Evolutionary conservation across 352 stramenopile genomes (phyloP).

Genomic region (Pythium phragmitis): DNA sequence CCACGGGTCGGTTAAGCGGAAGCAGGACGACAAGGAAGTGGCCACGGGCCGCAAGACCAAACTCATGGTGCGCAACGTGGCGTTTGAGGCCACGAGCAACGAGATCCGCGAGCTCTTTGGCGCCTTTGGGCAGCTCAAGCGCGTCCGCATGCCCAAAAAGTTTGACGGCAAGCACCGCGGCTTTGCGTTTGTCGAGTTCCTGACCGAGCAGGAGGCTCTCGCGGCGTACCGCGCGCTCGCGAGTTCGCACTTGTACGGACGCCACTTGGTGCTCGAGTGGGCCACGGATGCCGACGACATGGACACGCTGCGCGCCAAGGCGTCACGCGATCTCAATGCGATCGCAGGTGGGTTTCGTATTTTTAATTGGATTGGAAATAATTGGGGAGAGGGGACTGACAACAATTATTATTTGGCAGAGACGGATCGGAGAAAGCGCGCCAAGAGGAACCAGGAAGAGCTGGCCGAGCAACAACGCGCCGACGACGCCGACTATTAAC

Average conservation of each 20-base stretch:
- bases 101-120: slow-evolving; percentile 97
- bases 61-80: slow-evolving; percentile 98
- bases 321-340: slow-evolving; percentile 62
- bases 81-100: slow-evolving; percentile 96
- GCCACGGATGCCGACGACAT: slow-evolving; percentile 88
- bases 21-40: slow-evolving; percentile 34
- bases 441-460: slow-evolving; percentile 37
- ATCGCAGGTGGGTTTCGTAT: slow-evolving; percentile 41
- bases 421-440: slow-evolving; percentile 62
- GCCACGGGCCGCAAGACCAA: slow-evolving; percentile 85
- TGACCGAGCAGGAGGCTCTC: slow-evolving; percentile 94
- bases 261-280: slow-evolving; percentile 99
- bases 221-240: slow-evolving; percentile 91
- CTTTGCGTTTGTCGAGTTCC: slow-evolving; percentile 99
- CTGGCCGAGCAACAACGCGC: slow-evolving; percentile 40
- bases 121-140: slow-evolving; percentile 97
- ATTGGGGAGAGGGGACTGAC: not conserved
- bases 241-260: slow-evolving; percentile 98
- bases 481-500: slow-evolving; percentile 34
- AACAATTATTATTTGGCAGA: slow-evolving; percentile 29
- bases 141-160: slow-evolving; percentile 98
- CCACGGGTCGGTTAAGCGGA: slow-evolving; percentile 31
- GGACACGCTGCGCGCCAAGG: slow-evolving; percentile 83
- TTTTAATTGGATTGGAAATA: not conserved
- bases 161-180: slow-evolving; percentile 97